Base-by-base conservation (phyloP, 805 yeast genomes). In the Teunomyces pallodes region DNA sequence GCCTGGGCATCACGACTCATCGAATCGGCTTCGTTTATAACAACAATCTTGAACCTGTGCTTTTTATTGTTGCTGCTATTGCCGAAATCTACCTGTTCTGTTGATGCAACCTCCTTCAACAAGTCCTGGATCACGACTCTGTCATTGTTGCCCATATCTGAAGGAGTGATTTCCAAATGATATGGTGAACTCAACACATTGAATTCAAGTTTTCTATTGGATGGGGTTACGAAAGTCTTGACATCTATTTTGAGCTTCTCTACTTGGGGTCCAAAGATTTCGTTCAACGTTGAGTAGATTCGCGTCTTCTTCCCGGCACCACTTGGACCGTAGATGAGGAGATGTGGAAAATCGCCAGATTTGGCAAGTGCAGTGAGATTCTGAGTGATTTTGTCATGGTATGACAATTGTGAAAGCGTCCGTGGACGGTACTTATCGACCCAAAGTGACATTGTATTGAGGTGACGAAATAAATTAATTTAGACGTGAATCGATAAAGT, bases 281-380 rank as follows among this genome's bases (percentile, higher is more conserved):
- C 89, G 47, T 82, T 76, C 46, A 94, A 69, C 1, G 95, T 76
- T 5, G 95, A 83, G 66, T 90, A 77, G 6, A 90, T 87, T 54
- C 99, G 80, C 8, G 99, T 94, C 72, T 94, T 95, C 64, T 94
- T 94, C 49, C 99, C 99, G 12, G 96, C 89, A 4, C 99, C 99
- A 32, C 90, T 83, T 1, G 99, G 98, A 0, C 99, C 99, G 63
- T 92, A 92, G 2, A 94, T 80, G 26, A 94, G 71, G 42, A 94
- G 67, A 70, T 94, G 99, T 1, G 99, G 99, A 60, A 94, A 84
- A 64, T 94, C 97, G 0, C 90, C 91, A 2, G 88, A 79, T 0
- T 78, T 65, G 41, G 79, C 75, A 36, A 86, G 67, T 2, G 94
- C 82, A 41, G 71, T 66, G 31, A 94, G 71, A 49, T 86, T 79